Conservation (phyloP, 169 alveolate species). For the Plasmodium falciparum region DNA sequence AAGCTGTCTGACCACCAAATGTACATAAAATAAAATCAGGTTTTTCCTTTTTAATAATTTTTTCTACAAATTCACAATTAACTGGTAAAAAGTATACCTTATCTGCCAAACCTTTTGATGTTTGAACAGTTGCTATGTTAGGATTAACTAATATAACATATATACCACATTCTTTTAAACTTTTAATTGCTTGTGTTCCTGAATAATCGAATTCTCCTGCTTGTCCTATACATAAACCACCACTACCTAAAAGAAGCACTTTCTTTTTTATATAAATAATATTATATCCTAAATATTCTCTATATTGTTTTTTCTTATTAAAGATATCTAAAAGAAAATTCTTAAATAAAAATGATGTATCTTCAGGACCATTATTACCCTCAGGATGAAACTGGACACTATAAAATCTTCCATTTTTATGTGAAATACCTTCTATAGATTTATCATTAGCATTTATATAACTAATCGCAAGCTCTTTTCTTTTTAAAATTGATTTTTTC, state of each 20-base stretch:
- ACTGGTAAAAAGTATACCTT: conserved; percentile 91
- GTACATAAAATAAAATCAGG: conserved; percentile 92
- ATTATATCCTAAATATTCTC: conserved; percentile 81
- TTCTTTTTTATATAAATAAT: conserved; percentile 84
- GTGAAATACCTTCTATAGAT: conserved; percentile 89
- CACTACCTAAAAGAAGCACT: conserved; percentile 86
- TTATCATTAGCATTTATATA: conserved; percentile 91
- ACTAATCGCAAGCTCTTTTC: conserved; percentile 77
- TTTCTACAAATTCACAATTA: conserved; percentile 88
- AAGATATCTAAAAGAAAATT: conserved; percentile 84
- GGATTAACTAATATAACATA: conserved; percentile 91
- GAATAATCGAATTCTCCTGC: conserved; percentile 94
- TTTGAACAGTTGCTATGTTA: conserved; percentile 93
- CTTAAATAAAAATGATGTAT: conserved; percentile 87
- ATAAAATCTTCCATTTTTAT: conserved; percentile 86
- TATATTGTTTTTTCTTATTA: conserved; percentile 63
- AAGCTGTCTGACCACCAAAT: conserved; percentile 94
- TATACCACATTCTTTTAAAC: conserved; percentile 89
- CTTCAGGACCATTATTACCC: conserved; percentile 91
- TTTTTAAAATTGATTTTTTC: conserved; percentile 45
- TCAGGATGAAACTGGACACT: conserved; percentile 92
- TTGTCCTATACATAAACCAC: conserved; percentile 92
- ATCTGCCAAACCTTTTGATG: conserved; percentile 88
- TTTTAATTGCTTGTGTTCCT: conserved; percentile 92
- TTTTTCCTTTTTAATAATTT: conserved; percentile 87